Conservation (phyloP, 2,329 filamentous ascomycete species). For the Atkinsonella texensis region DNA sequence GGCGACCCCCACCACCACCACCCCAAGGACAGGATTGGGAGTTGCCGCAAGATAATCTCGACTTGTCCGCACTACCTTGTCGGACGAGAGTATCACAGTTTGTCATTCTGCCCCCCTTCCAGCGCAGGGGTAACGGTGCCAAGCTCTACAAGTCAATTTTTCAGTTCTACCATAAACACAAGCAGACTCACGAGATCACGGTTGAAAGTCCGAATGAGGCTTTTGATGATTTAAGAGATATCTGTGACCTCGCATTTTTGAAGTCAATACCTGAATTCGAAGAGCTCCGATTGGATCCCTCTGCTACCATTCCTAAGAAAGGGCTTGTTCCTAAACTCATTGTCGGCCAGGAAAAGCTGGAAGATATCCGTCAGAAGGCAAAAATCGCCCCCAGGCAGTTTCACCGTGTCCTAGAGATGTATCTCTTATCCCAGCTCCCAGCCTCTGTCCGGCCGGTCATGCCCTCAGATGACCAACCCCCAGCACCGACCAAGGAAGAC, state of each 20-base stretch:
- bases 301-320: constrained; percentile 34
- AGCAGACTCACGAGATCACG: constrained; percentile 69
- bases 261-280: constrained; percentile 46
- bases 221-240: constrained; percentile 69
- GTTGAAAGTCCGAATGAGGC: constrained; percentile 88
- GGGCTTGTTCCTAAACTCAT: constrained; percentile 39
- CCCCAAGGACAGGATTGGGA: constrained; percentile 29
- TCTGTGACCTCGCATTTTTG: constrained; percentile 58
- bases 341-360: constrained; percentile 43
- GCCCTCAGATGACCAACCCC: constrained; percentile 28
- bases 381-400: constrained; percentile 75
- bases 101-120: constrained; percentile 77
- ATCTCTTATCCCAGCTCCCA: constrained; percentile 51
- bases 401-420: constrained; percentile 61
- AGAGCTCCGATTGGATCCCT: constrained; percentile 41
- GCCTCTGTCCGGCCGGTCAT: constrained; percentile 41
- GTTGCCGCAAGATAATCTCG: constrained; percentile 31
- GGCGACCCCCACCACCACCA: constrained; percentile 32
- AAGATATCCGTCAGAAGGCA: constrained; percentile 42
- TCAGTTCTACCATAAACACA: constrained; percentile 50
- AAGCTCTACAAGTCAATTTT: constrained; percentile 76
- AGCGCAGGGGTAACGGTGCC: constrained; percentile 66
- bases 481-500: constrained; percentile 38
- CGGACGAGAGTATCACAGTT: constrained; percentile 88
- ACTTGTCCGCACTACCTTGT: constrained; percentile 53